Base-by-base conservation (phyloP, 2,329 filamentous ascomycete species). In the Westerdykella aurantiaca region DNA sequence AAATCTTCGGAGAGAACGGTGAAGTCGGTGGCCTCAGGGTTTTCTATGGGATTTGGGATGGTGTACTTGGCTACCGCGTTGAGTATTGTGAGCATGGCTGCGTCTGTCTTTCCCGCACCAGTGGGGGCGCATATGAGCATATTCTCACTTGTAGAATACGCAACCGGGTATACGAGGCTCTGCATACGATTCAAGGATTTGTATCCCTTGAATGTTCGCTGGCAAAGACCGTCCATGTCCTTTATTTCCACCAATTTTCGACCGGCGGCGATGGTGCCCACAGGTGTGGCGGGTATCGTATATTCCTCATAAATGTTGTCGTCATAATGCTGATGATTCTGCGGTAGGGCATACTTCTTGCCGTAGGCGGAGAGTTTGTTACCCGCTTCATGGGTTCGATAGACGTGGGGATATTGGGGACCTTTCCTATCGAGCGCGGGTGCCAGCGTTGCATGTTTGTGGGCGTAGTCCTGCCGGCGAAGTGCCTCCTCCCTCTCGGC, bases 121-220 rank as follows among this genome's bases (percentile, higher is more conserved):
- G 93, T 98, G 4, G 93, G 93, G 17, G 93, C 93, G 68, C 93
- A 98, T 47, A 98, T 94, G 41, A 98, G 80, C 91, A 98, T 96
- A 56, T 98, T 98, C 69, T 98, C 93, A 60, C 83, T 95, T 2
- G 88, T 96, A 64, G 85, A 88, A 70, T 98, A 97, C 0, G 90
- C 93, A 5, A 98, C 88, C 1, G 89, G 89, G 58, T 95, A 95
- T 0, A 97, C 87, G 38, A 98, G 75, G 64, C 90, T 97, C 71
- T 98, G 93, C 94, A 98, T 98, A 22, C 94, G 85, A 61, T 98
- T 98, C 47, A 98, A 77, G 3, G 86, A 72, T 69, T 90, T 91
- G 74, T 98, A 98, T 0, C 90, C 90, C 61, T 85, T 87, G 72
- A 98, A 98, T 0, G 93, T 98, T n/a, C 80, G 81, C 48, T 81